A percentile compares a stretch with the other conserved stretches of the same genome.
Evolutionary conservation across 805 yeast species (phyloP).

Genomic region (Wickerhamiella hasegawae): DNA sequence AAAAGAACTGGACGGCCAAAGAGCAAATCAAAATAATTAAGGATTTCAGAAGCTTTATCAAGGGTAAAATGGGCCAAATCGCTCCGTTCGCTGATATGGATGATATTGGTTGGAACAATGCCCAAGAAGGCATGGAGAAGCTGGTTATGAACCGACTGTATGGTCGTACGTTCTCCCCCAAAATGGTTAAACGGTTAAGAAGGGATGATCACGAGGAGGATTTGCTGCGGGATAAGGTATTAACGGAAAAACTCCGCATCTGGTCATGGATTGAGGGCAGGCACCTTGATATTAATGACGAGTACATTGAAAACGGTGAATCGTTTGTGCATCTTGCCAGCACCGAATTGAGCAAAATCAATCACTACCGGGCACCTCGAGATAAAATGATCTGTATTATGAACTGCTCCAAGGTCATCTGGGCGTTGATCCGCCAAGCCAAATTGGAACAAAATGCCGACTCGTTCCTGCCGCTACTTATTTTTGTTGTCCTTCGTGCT

Average conservation of each 20-base stretch:
- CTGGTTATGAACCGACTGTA: constrained; percentile 78
- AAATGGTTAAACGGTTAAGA: constrained; percentile 29
- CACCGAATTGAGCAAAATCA: constrained; percentile 60
- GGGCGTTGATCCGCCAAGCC: constrained; percentile 61
- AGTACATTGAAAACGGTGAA: constrained; percentile 29
- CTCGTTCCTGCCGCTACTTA: constrained; percentile 76
- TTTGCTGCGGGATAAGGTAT: constrained; percentile 38
- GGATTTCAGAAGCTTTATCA: constrained; percentile 65
- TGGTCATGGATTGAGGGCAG: constrained; percentile 57
- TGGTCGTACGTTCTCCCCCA: constrained; percentile 65
- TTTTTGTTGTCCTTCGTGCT: constrained; percentile 60
- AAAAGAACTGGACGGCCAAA: constrained; percentile 49
- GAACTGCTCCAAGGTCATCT: constrained; percentile 84
- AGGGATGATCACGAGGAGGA: constrained; percentile 48
- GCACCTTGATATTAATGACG: constrained; percentile 59
- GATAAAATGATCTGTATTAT: constrained; percentile 85
- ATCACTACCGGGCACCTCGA: constrained; percentile 78
- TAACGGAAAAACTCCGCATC: constrained; percentile 38
- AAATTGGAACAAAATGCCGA: constrained; percentile 77
- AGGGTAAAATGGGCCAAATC: constrained; percentile 22
- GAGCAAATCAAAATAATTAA: constrained; percentile 65
- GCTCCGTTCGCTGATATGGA: constrained; percentile 65
- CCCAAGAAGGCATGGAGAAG: constrained; percentile 85
- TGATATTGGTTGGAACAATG: constrained; percentile 44
- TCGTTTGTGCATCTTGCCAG: constrained; percentile 52